phyloP scores from a whole-genome alignment of 768 basidiomycete species.

The Daedalea quercina region DNA sequence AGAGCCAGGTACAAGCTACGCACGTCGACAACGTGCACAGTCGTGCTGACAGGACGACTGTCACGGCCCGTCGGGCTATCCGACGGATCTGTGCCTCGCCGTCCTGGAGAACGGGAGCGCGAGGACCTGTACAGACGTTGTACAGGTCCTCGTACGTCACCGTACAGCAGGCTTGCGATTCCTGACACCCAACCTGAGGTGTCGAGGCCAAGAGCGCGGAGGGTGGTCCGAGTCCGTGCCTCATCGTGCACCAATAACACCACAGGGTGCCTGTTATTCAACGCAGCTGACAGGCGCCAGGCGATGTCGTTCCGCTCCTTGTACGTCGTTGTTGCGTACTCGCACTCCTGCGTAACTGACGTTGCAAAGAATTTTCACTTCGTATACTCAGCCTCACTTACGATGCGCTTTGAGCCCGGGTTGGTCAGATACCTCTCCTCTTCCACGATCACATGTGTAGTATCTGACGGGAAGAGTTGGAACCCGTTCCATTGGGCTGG shows the following conservation, averaged over 20 bases:
- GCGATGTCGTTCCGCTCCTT: background rate
- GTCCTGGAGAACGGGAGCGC: conserved; percentile 8
- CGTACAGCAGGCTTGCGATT: conserved; percentile 27
- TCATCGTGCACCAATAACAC: conserved; percentile 43
- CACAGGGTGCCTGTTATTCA: conserved; percentile 13
- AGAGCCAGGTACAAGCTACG: conserved; percentile 11
- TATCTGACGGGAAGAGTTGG: conserved; percentile 14
- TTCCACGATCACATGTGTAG: conserved; percentile 8
- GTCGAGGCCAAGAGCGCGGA: conserved; percentile 37
- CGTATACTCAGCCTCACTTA: too few species aligned
- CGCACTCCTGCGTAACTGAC: conserved; percentile 6
- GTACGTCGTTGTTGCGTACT: conserved; percentile 2
- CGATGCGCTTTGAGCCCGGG: conserved; percentile 8
- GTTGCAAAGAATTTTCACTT: too few species aligned
- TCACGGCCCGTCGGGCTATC: background rate
- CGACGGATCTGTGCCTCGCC: background rate
- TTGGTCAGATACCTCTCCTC: conserved; percentile 14
- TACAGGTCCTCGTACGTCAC: background rate
- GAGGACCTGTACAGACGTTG: background rate
- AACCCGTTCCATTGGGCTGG: conserved; percentile 20
- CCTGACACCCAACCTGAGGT: conserved; percentile 34
- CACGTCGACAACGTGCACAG: conserved; percentile 19
- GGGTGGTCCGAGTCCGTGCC: conserved; percentile 30
- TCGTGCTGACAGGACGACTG: conserved; percentile 6
- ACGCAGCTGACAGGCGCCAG: background rate